These are phyloP conservation scores for Arthroderma uncinatum DNA, from an alignment of 2,329 filamentous ascomycete species.

Conservation along the genomic window DNA sequence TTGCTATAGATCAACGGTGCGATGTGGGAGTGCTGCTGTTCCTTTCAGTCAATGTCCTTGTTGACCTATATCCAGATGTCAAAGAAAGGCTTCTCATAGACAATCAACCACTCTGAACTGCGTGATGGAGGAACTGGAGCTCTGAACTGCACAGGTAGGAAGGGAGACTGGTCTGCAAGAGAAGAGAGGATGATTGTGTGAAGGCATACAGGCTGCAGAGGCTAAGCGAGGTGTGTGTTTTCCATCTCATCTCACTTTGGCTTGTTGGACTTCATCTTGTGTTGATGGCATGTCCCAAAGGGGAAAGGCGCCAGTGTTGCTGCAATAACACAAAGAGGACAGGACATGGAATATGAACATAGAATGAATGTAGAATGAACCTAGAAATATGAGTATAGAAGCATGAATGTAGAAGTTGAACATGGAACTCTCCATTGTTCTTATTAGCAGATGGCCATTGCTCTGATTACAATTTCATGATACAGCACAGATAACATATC, in stretches of 20 bases:
- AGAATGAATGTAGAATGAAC: too few relatives aligned
- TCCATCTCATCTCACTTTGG: neutral
- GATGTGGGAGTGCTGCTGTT: neutral
- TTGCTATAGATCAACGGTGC: neutral
- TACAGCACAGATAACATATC: too few relatives aligned
- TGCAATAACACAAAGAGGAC: neutral
- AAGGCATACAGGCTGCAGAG: neutral
- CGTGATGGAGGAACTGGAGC: neutral
- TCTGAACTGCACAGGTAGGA: neutral
- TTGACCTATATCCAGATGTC: neutral
- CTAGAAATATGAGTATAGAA: too few relatives aligned
- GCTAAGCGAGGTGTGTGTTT: neutral
- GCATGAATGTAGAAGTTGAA: too few relatives aligned
- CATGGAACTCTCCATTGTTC: too few relatives aligned
- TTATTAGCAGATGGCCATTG: too few relatives aligned
- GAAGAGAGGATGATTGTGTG: neutral
- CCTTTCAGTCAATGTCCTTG: neutral
- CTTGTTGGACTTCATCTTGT: neutral
- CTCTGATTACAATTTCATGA: neutral
- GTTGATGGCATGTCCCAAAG: neutral
- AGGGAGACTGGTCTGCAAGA: neutral
- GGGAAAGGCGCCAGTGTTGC: neutral
- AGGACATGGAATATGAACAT: neutral
- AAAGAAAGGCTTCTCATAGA: neutral
- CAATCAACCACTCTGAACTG: neutral